A percentile compares a stretch with the other conserved stretches of the same genome.
These are phyloP conservation scores for Acanthamoeba sp. DNA, from an alignment of 208 protist species.

Conservation along the genomic window DNA sequence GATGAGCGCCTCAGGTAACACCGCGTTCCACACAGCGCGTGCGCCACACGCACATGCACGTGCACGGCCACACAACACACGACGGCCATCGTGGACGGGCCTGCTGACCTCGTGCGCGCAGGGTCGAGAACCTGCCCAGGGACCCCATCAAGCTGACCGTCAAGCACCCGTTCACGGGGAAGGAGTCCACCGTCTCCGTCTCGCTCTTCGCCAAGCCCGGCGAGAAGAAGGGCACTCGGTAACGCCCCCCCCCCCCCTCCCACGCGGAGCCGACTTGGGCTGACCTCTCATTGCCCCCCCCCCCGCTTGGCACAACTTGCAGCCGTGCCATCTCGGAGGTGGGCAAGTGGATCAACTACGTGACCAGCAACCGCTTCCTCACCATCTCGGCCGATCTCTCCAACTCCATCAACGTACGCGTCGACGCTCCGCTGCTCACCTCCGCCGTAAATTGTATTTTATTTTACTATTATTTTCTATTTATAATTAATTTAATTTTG, in stretches of 20 bases:
- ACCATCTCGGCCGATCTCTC: slow-evolving; percentile 74
- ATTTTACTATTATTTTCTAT: too few species aligned
- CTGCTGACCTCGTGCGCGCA: too few species aligned
- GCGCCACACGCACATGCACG: too few species aligned
- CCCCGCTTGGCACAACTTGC: neutral
- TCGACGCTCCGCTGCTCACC: too few species aligned
- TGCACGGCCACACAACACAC: too few species aligned
- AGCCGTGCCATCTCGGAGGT: slow-evolving; percentile 75
- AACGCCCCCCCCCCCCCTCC: neutral
- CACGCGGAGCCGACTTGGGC: neutral
- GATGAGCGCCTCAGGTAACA: slow-evolving; percentile 57
- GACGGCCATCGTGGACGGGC: too few species aligned
- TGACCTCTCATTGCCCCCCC: neutral
- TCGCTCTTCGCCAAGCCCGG: slow-evolving; percentile 39
- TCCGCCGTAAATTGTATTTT: too few species aligned
- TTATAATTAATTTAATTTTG: too few species aligned
- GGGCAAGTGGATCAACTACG: slow-evolving; percentile 78
- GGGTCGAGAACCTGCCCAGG: slow-evolving; percentile 54
- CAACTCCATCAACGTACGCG: slow-evolving; percentile 73
- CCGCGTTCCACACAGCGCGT: neutral
- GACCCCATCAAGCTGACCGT: slow-evolving; percentile 36
- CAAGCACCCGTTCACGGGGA: slow-evolving; percentile 66
- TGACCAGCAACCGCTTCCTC: slow-evolving; percentile 67
- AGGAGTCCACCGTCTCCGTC: slow-evolving; percentile 55
- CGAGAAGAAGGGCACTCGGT: slow-evolving; percentile 71